These are phyloP conservation scores for Nymphaea colorata DNA, from an alignment of 164 flowering plant genomes.

Conservation along the genomic window DNA sequence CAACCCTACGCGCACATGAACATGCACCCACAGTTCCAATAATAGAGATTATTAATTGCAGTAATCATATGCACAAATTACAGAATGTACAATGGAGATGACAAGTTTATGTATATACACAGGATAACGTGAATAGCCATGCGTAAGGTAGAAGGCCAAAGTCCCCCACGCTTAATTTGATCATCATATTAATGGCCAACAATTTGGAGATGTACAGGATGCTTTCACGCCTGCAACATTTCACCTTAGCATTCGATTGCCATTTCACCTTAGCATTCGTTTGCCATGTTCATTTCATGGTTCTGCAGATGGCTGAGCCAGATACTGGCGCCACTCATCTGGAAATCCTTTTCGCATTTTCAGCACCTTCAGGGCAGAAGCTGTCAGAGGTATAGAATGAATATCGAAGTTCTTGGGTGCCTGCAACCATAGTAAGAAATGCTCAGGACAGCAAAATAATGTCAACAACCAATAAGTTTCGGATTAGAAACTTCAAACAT, in stretches of 20 bases:
- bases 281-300: slow-evolving; percentile 10
- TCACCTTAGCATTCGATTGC: background rate
- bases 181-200: background rate
- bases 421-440: slow-evolving; percentile 24
- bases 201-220: background rate
- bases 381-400: slow-evolving; percentile 75
- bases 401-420: slow-evolving; percentile 81
- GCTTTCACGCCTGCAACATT: background rate
- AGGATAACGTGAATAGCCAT: too few species aligned
- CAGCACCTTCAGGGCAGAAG: slow-evolving; percentile 52
- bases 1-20: too few species aligned
- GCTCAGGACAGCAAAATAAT: background rate
- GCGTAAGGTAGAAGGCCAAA: too few species aligned
- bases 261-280: background rate
- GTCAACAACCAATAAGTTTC: background rate
- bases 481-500: too few species aligned
- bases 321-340: slow-evolving; percentile 81
- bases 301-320: slow-evolving; percentile 27
- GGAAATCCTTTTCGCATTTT: slow-evolving; percentile 54
- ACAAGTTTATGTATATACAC: too few species aligned
- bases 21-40: too few species aligned
- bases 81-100: too few species aligned
- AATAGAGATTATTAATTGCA: too few species aligned
- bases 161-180: background rate
- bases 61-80: too few species aligned